Evolutionary conservation across 208 protist genomes (phyloP), one percentile per base, ranked within the genome.

Genomic region (Leishmania tarentolae): DNA sequence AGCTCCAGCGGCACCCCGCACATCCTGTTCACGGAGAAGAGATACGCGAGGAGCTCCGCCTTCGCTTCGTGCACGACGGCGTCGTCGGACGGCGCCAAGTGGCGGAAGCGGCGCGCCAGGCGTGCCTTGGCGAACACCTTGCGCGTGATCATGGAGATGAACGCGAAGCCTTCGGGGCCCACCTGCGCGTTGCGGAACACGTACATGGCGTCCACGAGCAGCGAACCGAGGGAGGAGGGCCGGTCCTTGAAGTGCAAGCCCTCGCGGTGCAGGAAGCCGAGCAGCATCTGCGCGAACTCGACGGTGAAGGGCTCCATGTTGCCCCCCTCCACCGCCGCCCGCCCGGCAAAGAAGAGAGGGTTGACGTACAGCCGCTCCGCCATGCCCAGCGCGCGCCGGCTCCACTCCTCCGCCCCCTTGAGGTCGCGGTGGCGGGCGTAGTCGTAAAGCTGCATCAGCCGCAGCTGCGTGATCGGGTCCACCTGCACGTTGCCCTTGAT

Each of bases 401-500:
- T 90, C 87, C 89, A 94, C 77, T 84, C 84, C 57, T 82, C 86
- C n/a, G 84, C 85, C 70, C 88, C 69, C 76, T 93, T 95, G 63
- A 88, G 72, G 74, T 92, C 80, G 79, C 93, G 91, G 79, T 95
- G 91, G 8, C 75, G 76, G 65, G 82, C 83, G 84, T 87, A 92
- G 83, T 96, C 92, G 85, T 95, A 91, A 21, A 97, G 86, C 86
- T 97, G 91, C 83, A 96, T 75, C 59, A 97, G 82, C 44, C 94
- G 92, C 76, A 98, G 88, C 75, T 97, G 90, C 66, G 94, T 89
- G 57, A 96, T 89, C 28, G 94, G 88, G 77, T 96, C 93, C 70
- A 97, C 88, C 85, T 96, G 94, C 73, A 97, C 93, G 86, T 98
- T 95, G 50, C 96, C 95, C 82, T 97, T 98, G 78, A 98, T 97